Conservation (phyloP, 805 yeast species). For the Trichomonascus vanleenenianus region DNA sequence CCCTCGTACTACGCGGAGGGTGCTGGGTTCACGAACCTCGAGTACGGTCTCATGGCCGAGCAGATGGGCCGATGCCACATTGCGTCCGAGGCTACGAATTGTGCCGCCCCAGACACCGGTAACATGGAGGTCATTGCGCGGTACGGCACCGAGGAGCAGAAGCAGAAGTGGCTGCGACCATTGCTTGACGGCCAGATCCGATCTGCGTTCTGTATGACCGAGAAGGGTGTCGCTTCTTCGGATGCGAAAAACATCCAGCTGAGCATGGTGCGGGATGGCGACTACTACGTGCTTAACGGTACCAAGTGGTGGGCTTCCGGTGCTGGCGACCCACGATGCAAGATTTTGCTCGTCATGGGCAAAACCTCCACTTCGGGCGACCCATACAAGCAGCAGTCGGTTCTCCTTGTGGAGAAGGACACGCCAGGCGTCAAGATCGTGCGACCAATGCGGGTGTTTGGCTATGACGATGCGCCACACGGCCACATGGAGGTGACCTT, state of each 20-base stretch:
- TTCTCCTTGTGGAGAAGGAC: constrained; percentile 45
- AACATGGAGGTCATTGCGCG: constrained; percentile 42
- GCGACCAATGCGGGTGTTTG: constrained; percentile 48
- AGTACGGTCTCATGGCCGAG: constrained; percentile 59
- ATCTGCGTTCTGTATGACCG: constrained; percentile 61
- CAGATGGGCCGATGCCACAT: constrained; percentile 47
- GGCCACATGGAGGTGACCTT: constrained; percentile 60
- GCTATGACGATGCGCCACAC: constrained; percentile 63
- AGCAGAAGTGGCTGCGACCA: constrained; percentile 43
- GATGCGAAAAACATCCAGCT: constrained; percentile 53
- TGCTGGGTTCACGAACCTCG: constrained; percentile 53
- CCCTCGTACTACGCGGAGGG: constrained; percentile 42
- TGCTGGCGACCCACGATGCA: constrained; percentile 58
- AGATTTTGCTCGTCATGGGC: constrained; percentile 47
- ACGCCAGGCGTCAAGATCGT: constrained; percentile 43
- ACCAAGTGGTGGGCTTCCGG: constrained; percentile 68
- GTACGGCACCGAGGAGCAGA: constrained; percentile 36
- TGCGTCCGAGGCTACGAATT: constrained; percentile 55
- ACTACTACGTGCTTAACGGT: constrained; percentile 45
- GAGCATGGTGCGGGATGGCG: constrained; percentile 38
- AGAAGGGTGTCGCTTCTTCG: constrained; percentile 51
- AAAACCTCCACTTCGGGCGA: constrained; percentile 31
- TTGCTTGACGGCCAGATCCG: constrained; percentile 47
- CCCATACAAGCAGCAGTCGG: constrained; percentile 47
- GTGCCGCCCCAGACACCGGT: constrained; percentile 59